phyloP scores from a whole-genome alignment of 352 stramenopile species.

The Pseudoperonospora humuli region DNA sequence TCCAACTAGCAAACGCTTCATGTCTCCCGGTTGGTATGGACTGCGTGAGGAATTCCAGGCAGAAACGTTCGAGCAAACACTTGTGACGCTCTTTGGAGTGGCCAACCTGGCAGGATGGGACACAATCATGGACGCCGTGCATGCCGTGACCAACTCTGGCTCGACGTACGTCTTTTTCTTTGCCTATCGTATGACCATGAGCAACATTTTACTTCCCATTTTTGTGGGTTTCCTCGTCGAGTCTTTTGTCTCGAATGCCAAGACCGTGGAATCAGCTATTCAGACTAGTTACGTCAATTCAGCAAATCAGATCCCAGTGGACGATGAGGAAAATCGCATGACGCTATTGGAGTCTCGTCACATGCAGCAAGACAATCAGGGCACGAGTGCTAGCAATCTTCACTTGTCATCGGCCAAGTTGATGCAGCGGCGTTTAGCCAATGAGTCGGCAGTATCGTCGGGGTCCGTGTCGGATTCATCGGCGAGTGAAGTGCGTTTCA shows the following conservation, averaged over 20 bases:
- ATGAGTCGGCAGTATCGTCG: constrained; percentile 21
- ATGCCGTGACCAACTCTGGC: constrained; percentile 50
- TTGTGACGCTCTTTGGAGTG: constrained; percentile 75
- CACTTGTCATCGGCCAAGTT: constrained; percentile 7
- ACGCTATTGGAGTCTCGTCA: constrained; percentile 39
- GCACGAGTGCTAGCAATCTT: constrained; percentile 4
- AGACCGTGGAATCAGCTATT: constrained; percentile 56
- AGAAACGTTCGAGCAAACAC: constrained; percentile 65
- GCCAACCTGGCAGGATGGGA: constrained; percentile 72
- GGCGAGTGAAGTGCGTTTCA: constrained; percentile 57
- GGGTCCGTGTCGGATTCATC: constrained; percentile 38
- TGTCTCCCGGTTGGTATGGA: constrained; percentile 58
- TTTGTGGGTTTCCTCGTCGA: constrained; percentile 84
- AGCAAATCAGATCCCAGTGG: constrained; percentile 25
- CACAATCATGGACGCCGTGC: constrained; percentile 70
- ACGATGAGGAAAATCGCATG: constrained; percentile 49
- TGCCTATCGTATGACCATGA: constrained; percentile 74
- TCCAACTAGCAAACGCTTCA: constrained; percentile 31
- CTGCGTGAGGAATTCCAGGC: constrained; percentile 70
- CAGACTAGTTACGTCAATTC: constrained; percentile 54
- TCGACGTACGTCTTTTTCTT: constrained; percentile 80
- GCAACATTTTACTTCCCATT: constrained; percentile 76
- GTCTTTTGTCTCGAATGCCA: constrained; percentile 73
- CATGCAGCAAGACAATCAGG: constrained; percentile 25
- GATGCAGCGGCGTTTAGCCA: constrained; percentile 4